A percentile compares a stretch with the other conserved stretches of the same genome.
Conservation (phyloP, 768 basidiomycete species). For the Filobasidium floriforme region DNA sequence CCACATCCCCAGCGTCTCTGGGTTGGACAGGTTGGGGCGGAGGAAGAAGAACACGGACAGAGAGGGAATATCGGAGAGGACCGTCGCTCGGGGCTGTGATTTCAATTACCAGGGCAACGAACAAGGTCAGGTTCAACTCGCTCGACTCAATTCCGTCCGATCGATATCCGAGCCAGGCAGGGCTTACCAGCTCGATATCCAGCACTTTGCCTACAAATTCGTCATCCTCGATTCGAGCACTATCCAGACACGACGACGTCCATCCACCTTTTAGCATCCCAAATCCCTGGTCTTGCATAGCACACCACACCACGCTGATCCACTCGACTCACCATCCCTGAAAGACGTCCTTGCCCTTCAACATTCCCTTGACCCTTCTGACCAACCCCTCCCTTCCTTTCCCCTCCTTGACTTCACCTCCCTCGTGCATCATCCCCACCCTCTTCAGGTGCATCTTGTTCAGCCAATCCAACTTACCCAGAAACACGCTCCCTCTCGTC, state of each 20-base stretch:
- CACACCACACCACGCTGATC: no score
- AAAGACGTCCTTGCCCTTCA: conserved; percentile 33
- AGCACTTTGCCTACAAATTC: conserved; percentile 63
- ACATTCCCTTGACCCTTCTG: conserved; percentile 46
- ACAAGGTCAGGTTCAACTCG: no score
- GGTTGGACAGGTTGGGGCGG: conserved; percentile 55
- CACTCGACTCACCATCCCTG: conserved; percentile 20
- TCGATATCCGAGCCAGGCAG: no score
- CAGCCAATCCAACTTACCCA: conserved; percentile 69
- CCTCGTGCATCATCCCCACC: conserved; percentile 51
- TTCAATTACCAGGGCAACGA: no score
- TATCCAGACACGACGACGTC: conserved; percentile 5
- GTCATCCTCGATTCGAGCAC: conserved; percentile 28
- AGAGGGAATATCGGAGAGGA: conserved; percentile 59
- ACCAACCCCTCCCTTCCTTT: conserved; percentile 50
- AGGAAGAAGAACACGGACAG: conserved; percentile 72
- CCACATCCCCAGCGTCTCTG: conserved; percentile 56
- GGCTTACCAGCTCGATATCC: conserved; percentile 46
- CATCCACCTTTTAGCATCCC: no score
- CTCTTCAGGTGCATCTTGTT: conserved; percentile 77
- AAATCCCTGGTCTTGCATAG: no score
- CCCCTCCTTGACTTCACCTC: conserved; percentile 7
- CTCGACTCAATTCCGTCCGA: background rate
- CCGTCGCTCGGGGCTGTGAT: conserved; percentile 18
- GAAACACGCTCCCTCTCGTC: conserved; percentile 72